Percentiles rank a stretch among this genome's conserved stretches.
These are phyloP conservation scores for Tinospora cordifolia DNA, from an alignment of 164 flowering plant species.

Conservation along the genomic window DNA sequence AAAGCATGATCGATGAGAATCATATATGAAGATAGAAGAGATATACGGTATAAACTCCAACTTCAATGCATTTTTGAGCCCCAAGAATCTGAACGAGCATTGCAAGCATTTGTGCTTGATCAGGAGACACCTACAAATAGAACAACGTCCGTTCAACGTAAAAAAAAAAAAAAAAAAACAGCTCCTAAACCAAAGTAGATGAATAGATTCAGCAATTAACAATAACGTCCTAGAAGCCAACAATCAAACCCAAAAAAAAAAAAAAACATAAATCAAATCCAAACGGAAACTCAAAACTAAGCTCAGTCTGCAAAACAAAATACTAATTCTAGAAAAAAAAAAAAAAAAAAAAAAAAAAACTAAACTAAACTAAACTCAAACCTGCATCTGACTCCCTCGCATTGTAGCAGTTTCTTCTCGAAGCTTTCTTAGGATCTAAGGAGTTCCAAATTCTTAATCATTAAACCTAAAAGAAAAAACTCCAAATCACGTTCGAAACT, in stretches of 20 bases:
- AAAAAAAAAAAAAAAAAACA: too few relatives aligned
- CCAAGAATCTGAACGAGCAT: slow-evolving; percentile 84
- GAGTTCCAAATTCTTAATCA: background rate
- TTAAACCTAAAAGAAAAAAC: background rate
- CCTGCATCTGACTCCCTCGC: slow-evolving; percentile 52
- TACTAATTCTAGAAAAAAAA: too few relatives aligned
- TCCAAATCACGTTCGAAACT: background rate
- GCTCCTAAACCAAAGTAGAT: background rate
- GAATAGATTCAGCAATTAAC: too few relatives aligned
- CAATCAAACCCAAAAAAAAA: too few relatives aligned
- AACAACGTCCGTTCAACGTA: background rate
- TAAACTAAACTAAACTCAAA: background rate
- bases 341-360: too few relatives aligned
- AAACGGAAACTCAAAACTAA: background rate
- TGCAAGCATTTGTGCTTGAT: slow-evolving; percentile 83
- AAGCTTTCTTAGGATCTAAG: slow-evolving; percentile 33
- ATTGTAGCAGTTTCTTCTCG: slow-evolving; percentile 73
- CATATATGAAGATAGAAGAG: slow-evolving; percentile 1
- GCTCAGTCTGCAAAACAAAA: background rate
- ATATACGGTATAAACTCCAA: slow-evolving; percentile 74
- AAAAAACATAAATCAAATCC: too few relatives aligned
- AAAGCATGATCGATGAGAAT: background rate
- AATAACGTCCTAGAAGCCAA: too few relatives aligned
- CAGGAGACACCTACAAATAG: slow-evolving; percentile 70
- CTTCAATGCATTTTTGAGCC: slow-evolving; percentile 76